Conservation (phyloP, 2,329 filamentous ascomycete species). For the Bipolaris zeicola region DNA sequence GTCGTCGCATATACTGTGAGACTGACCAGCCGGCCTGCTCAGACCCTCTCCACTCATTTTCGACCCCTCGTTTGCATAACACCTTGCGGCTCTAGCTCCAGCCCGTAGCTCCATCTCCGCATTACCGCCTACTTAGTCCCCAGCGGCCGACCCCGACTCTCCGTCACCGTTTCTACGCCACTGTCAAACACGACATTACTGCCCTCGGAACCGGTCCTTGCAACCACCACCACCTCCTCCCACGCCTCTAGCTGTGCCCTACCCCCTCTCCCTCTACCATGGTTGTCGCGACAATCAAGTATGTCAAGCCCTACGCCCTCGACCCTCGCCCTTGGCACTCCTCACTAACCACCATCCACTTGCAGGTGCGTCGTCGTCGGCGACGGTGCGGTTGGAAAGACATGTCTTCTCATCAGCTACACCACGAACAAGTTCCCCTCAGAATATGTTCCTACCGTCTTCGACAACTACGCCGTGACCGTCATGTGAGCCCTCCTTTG, state of each 20-base stretch:
- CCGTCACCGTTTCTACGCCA: slow-evolving; percentile 17
- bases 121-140: slow-evolving; percentile 18
- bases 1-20: slow-evolving; percentile 23
- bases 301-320: slow-evolving; percentile 22
- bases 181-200: slow-evolving; percentile 20
- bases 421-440: slow-evolving; percentile 99
- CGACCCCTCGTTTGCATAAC: slow-evolving; percentile 46
- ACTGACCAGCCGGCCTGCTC: slow-evolving; percentile 35
- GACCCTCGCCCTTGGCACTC: not conserved
- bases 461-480: slow-evolving; percentile 99
- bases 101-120: slow-evolving; percentile 28
- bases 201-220: slow-evolving; percentile 4
- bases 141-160: slow-evolving; percentile 23
- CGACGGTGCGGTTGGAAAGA: slow-evolving; percentile 99
- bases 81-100: slow-evolving; percentile 22
- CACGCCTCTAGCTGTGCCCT: not conserved
- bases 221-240: not conserved
- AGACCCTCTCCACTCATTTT: slow-evolving; percentile 39
- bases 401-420: slow-evolving; percentile 97
- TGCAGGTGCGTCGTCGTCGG: slow-evolving; percentile 95
- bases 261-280: slow-evolving; percentile 29
- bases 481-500: slow-evolving; percentile 77
- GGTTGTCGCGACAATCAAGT: slow-evolving; percentile 53
- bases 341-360: slow-evolving; percentile 18
- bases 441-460: slow-evolving; percentile 99